These are phyloP conservation scores for Cyphellophora attinorum DNA, from an alignment of 2,329 filamentous ascomycete species.

Conservation along the genomic window DNA sequence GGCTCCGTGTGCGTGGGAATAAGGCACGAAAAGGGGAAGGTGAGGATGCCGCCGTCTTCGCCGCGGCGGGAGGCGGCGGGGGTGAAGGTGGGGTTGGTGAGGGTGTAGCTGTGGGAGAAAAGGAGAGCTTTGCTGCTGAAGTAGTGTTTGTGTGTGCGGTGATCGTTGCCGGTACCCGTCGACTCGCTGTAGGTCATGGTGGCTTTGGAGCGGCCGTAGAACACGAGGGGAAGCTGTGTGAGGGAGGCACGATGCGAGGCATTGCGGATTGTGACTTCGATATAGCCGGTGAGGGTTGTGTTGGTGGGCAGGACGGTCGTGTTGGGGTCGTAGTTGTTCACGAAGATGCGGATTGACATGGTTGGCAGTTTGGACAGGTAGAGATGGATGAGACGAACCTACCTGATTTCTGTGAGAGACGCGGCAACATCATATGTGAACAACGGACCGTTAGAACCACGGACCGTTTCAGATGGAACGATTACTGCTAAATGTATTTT, in stretches of 20 bases:
- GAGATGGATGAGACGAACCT: too few relatives aligned
- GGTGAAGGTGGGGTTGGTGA: neutral
- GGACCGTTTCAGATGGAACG: too few relatives aligned
- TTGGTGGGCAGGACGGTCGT: neutral
- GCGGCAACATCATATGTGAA: too few relatives aligned
- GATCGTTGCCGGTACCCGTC: neutral
- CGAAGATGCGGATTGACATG: neutral
- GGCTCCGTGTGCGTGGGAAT: neutral
- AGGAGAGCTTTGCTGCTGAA: neutral
- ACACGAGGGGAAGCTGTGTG: neutral
- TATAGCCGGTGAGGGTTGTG: neutral
- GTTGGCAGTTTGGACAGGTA: too few relatives aligned
- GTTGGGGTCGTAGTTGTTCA: neutral
- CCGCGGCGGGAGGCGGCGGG: neutral
- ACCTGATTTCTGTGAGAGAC: too few relatives aligned
- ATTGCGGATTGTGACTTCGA: neutral
- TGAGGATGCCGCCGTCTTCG: slow-evolving; percentile 1
- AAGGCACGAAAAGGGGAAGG: neutral
- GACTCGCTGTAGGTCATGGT: neutral
- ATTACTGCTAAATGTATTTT: too few relatives aligned
- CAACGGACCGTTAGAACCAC: too few relatives aligned
- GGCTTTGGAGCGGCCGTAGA: slow-evolving; percentile 1
- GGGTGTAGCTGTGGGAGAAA: neutral
- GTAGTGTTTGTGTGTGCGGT: neutral
- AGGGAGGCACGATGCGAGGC: neutral